Evolutionary conservation across 441 rosid genomes (phyloP).

Genomic region (Adansonia gregorii): DNA sequence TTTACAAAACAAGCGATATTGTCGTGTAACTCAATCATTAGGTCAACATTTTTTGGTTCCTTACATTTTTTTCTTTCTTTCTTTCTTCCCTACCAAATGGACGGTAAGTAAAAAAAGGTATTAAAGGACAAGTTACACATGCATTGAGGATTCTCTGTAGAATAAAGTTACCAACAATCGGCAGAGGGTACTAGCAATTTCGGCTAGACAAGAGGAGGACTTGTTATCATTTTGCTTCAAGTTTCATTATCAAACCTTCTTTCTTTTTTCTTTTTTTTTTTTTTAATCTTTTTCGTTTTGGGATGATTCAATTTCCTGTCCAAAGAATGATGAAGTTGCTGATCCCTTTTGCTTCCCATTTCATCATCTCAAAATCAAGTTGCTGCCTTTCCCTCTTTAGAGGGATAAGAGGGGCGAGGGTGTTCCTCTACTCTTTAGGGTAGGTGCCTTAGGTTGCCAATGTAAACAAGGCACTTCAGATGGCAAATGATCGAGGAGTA

Average conservation of each 20-base stretch:
- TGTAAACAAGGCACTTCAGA: background rate
- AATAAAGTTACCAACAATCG: constrained; percentile 7
- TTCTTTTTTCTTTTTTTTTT: background rate
- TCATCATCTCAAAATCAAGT: background rate
- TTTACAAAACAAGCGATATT: background rate
- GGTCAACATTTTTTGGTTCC: background rate
- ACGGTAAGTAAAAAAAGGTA: background rate
- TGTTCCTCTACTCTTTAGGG: background rate
- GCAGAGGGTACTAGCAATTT: background rate
- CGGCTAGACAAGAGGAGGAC: background rate
- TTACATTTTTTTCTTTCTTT: too few relatives aligned
- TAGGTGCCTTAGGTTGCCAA: background rate
- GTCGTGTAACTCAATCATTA: background rate
- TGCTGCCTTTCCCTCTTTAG: background rate
- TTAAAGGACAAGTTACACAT: background rate
- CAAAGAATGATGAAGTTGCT: background rate
- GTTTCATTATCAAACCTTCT: background rate
- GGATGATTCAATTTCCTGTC: background rate
- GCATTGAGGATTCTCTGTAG: background rate
- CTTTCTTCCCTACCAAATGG: background rate
- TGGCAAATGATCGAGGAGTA: background rate
- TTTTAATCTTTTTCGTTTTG: background rate
- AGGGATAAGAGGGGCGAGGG: background rate
- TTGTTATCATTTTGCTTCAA: constrained; percentile 9
- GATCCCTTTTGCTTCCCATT: background rate